A percentile compares a stretch with the other conserved stretches of the same genome.
phyloP scores from a whole-genome alignment of 768 basidiomycete species.

The Cantharellus cinnabarinus region DNA sequence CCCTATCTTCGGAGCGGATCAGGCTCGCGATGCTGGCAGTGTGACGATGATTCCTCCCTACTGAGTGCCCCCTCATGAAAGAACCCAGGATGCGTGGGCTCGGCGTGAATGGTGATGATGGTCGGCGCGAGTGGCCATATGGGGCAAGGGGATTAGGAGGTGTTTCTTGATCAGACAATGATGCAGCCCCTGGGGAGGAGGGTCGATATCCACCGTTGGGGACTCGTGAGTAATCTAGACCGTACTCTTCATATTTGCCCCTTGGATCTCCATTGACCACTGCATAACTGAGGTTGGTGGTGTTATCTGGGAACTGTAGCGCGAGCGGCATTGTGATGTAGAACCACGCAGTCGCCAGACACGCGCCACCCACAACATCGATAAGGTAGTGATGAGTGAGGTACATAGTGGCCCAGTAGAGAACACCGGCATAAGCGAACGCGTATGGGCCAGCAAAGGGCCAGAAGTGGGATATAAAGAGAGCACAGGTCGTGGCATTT shows the following conservation, averaged over 20 bases:
- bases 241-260: conserved; percentile 60
- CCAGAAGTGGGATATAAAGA: conserved; percentile 93
- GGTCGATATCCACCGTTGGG: not conserved
- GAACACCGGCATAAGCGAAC: conserved; percentile 65
- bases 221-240: conserved; percentile 27
- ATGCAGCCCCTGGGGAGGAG: conserved; percentile 3
- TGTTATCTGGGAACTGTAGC: conserved; percentile 35
- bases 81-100: conserved; percentile 40
- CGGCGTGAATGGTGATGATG: conserved; percentile 6
- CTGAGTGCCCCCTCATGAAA: conserved; percentile 17
- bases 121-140: conserved; percentile 1
- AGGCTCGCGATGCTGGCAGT: conserved; percentile 72
- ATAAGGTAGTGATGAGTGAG: conserved; percentile 97
- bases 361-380: conserved; percentile 87
- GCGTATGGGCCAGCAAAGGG: conserved; percentile 42
- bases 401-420: conserved; percentile 99
- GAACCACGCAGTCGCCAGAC: conserved; percentile 72
- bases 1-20: conserved; percentile 55
- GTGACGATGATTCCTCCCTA: conserved; percentile 37
- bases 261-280: conserved; percentile 13
- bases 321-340: conserved; percentile 75
- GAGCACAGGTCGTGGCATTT: conserved; percentile 75
- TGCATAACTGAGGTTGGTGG: conserved; percentile 17
- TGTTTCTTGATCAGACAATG: not conserved
- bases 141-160: not conserved